phyloP scores from a whole-genome alignment of 371 early-diverging fungal genomes.

The Mucor irregularis region DNA sequence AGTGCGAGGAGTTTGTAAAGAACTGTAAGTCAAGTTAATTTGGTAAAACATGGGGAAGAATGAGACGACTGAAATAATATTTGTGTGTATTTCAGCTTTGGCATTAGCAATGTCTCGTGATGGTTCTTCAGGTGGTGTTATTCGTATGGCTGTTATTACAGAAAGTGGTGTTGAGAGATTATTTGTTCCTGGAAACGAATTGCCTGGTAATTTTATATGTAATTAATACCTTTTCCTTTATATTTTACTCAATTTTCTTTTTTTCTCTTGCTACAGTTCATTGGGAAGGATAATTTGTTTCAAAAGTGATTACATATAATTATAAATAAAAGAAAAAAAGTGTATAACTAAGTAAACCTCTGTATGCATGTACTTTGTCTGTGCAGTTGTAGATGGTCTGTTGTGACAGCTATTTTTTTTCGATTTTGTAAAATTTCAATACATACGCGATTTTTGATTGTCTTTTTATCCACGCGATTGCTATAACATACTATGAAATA shows the following conservation, averaged over 20 bases:
- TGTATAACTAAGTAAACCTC: constrained; percentile 2
- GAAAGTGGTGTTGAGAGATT: constrained; percentile 89
- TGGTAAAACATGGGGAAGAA: neutral
- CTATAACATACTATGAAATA: neutral
- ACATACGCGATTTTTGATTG: too few species aligned
- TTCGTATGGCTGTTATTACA: constrained; percentile 96
- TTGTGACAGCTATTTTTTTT: too few species aligned
- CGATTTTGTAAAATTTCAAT: too few species aligned
- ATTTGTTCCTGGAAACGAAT: constrained; percentile 89
- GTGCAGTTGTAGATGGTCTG: too few species aligned
- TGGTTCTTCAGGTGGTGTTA: constrained; percentile 98
- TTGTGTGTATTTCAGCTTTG: constrained; percentile 66
- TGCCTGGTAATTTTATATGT: constrained; percentile 56
- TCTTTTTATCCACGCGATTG: too few species aligned
- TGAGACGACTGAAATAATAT: neutral
- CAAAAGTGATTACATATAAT: neutral
- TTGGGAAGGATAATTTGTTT: constrained; percentile 26
- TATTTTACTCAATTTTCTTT: neutral
- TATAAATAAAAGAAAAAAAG: neutral
- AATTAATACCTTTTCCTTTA: neutral
- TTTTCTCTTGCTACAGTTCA: constrained; percentile 12
- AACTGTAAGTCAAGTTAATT: constrained; percentile 65
- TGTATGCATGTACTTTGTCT: too few species aligned
- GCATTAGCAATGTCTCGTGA: constrained; percentile 97
- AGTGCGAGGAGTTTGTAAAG: constrained; percentile 94